Conservation (phyloP, 2,329 filamentous ascomycete genomes). For the Grosmannia clavigera region DNA sequence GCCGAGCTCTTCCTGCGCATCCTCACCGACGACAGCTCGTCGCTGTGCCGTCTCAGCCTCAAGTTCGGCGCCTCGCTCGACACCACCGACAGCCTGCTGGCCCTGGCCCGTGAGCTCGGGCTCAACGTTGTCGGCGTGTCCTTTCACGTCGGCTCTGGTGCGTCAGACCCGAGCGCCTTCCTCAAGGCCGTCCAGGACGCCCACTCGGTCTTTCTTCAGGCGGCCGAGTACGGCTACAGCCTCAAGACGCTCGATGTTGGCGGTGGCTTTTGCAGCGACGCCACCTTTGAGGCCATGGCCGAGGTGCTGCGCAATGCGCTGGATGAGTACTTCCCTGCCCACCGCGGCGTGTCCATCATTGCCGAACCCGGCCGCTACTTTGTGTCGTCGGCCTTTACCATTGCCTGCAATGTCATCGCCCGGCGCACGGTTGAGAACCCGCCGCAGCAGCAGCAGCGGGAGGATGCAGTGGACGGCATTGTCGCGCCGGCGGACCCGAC, state of each 20-base stretch:
- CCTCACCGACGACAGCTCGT: constrained; percentile 89
- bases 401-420: constrained; percentile 92
- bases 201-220: constrained; percentile 78
- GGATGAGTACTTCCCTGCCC: constrained; percentile 75
- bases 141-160: constrained; percentile 95
- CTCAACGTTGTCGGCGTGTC: constrained; percentile 92
- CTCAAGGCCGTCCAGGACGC: constrained; percentile 85
- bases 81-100: constrained; percentile 62
- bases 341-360: constrained; percentile 65
- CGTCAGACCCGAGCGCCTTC: constrained; percentile 86
- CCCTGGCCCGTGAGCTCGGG: constrained; percentile 66
- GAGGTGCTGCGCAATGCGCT: constrained; percentile 65
- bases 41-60: constrained; percentile 86
- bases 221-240: constrained; percentile 59
- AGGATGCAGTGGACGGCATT: constrained; percentile 21
- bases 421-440: constrained; percentile 76
- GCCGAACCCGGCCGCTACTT: constrained; percentile 96
- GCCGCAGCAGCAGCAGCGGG: constrained; percentile 17
- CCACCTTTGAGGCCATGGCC: constrained; percentile 81
- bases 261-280: constrained; percentile 77
- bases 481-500: constrained; percentile 37
- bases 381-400: constrained; percentile 81
- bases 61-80: constrained; percentile 94
- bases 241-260: constrained; percentile 88
- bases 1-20: constrained; percentile 92